Percentiles rank a stretch among this genome's conserved stretches.
phyloP scores from a whole-genome alignment of 2,329 filamentous ascomycete genomes.

The Hypoxylon sp. region DNA sequence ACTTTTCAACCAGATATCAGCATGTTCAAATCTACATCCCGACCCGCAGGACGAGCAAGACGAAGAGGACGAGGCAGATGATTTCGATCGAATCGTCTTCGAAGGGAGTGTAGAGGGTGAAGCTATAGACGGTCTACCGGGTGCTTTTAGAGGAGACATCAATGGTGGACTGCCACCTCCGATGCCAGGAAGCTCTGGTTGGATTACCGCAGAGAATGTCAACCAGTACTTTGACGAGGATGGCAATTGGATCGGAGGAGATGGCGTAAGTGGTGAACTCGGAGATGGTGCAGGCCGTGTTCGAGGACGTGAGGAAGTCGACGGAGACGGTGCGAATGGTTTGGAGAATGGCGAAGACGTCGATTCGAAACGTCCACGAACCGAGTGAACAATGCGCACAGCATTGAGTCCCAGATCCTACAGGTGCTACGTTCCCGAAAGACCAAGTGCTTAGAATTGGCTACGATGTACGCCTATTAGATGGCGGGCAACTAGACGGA shows the following conservation, averaged over 20 bases:
- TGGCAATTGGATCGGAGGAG: constrained; percentile 78
- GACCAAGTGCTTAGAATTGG: neutral
- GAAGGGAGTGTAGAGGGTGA: constrained; percentile 64
- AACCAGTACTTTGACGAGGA: constrained; percentile 84
- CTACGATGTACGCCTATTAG: neutral
- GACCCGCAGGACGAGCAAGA: constrained; percentile 73
- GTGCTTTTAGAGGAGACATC: constrained; percentile 63
- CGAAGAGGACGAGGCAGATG: constrained; percentile 67
- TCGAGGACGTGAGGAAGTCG: constrained; percentile 66
- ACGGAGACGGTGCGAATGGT: constrained; percentile 61
- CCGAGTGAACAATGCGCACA: constrained; percentile 43
- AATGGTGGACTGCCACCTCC: constrained; percentile 72
- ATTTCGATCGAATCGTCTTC: constrained; percentile 67
- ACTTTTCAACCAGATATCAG: constrained; percentile 78
- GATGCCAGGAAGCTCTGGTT: constrained; percentile 80
- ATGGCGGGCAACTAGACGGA: neutral
- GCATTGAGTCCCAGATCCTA: neutral
- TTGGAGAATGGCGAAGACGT: constrained; percentile 56
- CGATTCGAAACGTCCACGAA: constrained; percentile 52
- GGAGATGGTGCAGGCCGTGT: constrained; percentile 75
- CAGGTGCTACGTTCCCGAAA: neutral
- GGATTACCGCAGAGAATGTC: constrained; percentile 95
- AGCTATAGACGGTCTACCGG: constrained; percentile 68
- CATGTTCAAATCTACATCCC: constrained; percentile 81
- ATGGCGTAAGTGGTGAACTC: constrained; percentile 62